Percentiles rank a stretch among this genome's conserved stretches.
phyloP scores from a whole-genome alignment of 768 basidiomycete species.

The Mycena chlorophos region DNA sequence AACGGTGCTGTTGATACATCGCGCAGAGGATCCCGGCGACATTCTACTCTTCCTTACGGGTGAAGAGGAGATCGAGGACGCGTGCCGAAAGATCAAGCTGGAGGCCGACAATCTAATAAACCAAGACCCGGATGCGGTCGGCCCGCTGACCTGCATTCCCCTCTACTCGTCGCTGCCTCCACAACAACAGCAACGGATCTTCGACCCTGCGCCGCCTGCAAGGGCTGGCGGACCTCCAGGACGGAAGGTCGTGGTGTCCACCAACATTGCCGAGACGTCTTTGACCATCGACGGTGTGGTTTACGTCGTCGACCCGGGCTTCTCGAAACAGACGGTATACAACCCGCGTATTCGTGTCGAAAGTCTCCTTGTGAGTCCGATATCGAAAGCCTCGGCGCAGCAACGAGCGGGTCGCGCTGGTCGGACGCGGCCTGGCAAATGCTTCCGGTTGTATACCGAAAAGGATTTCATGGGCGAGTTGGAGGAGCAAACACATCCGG shows the following conservation, averaged over 20 bases:
- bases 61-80: slow-evolving; percentile 97
- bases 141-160: slow-evolving; percentile 87
- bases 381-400: slow-evolving; percentile 95
- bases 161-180: slow-evolving; percentile 95
- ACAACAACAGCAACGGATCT: slow-evolving; percentile 94
- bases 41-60: slow-evolving; percentile 94
- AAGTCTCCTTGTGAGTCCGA: slow-evolving; percentile 88
- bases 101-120: slow-evolving; percentile 85
- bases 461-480: slow-evolving; percentile 95
- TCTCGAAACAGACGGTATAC: slow-evolving; percentile 98
- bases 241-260: slow-evolving; percentile 91
- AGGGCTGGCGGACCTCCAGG: slow-evolving; percentile 75
- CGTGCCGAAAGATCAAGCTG: slow-evolving; percentile 87
- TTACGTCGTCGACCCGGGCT: slow-evolving; percentile 98
- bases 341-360: slow-evolving; percentile 97
- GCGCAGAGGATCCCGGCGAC: slow-evolving; percentile 92
- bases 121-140: slow-evolving; percentile 71
- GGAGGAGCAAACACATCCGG: slow-evolving; percentile 96
- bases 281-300: slow-evolving; percentile 98
- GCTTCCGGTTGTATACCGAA: slow-evolving; percentile 95
- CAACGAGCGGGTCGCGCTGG: slow-evolving; percentile 97
- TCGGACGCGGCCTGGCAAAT: slow-evolving; percentile 94
- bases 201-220: slow-evolving; percentile 79
- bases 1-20: slow-evolving; percentile 95
- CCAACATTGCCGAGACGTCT: slow-evolving; percentile 97